phyloP scores from a whole-genome alignment of 1,284 basidiomycete species.

The Leucoagaricus sp. region DNA sequence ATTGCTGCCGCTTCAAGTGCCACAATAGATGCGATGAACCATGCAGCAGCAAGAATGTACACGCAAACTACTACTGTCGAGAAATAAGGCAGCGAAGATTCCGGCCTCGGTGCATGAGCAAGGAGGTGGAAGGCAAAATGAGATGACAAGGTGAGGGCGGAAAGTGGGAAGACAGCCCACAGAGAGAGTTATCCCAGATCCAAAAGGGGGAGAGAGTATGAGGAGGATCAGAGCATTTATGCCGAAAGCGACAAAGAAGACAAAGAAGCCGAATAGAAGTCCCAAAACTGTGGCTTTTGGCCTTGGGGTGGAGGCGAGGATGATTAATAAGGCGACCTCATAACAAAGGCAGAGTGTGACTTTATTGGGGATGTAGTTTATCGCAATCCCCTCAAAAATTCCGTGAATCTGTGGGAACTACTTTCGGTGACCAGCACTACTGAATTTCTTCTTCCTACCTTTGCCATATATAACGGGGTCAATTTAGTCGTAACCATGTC shows the following conservation, averaged over 20 bases:
- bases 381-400: slow-evolving; percentile 1
- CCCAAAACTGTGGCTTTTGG: slow-evolving; percentile 15
- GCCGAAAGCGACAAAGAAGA: slow-evolving; percentile 28
- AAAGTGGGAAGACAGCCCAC: slow-evolving; percentile 32
- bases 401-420: neutral
- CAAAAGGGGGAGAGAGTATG: slow-evolving; percentile 32
- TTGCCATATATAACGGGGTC: neutral
- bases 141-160: slow-evolving; percentile 31
- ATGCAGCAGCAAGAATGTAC: slow-evolving; percentile 30
- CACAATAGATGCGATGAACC: slow-evolving; percentile 31
- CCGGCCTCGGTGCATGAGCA: slow-evolving; percentile 25
- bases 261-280: slow-evolving; percentile 26
- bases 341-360: neutral
- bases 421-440: slow-evolving; percentile 27
- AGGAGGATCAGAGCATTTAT: slow-evolving; percentile 26
- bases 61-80: slow-evolving; percentile 31
- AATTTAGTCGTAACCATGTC: slow-evolving; percentile 12
- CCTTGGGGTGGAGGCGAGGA: neutral
- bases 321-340: neutral
- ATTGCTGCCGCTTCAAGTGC: slow-evolving; percentile 28
- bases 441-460: neutral
- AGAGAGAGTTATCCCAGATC: slow-evolving; percentile 36
- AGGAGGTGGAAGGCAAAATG: slow-evolving; percentile 29
- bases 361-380: neutral
- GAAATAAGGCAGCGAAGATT: slow-evolving; percentile 33